Base-by-base conservation (phyloP, 352 stramenopile genomes). In the Pythium chondricola region DNA sequence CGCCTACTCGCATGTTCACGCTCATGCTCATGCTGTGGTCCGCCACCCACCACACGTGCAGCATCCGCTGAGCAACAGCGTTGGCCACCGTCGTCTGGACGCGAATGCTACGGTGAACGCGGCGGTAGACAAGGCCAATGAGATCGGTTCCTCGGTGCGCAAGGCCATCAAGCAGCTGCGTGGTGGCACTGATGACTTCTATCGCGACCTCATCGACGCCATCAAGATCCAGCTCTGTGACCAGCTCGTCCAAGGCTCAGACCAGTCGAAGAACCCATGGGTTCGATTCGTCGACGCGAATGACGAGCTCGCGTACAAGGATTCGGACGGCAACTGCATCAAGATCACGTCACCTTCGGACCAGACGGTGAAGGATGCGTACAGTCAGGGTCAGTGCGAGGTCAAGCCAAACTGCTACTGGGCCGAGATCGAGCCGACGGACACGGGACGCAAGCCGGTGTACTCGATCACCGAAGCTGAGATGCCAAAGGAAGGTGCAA, bases 331-430 rank as follows among this genome's bases (percentile, higher is more conserved):
- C 3, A 32, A 61, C 9, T 69, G 58, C 11, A 56, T 82, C 7
- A 48, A 56, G 22, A 20, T 84, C 9, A 42, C 58, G 0, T 14
- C 4, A 2, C 11, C 50, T 9, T 67, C 53, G 6, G 69, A 80
- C 41, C n/a, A 56, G 2, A 58, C 52, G 6, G 52, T 63, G 0
- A 42, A 51, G 14, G 26, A 61, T 2, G 55, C 57, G 20, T 85
- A 87, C 65, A 36, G 22, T 1, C 26, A 50, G 1, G 61, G 58
- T 0, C 29, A 51, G 0, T 88, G 74, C 35, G 71, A 88, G 46
- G 66, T 85, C 22, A 72, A 68, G 33, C 69, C 67, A 1, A 85
- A 88, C 37, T 88, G 76, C 47, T 85, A 85, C 65, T 88, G 73
- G 73, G 50, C 27, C 7, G 36, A 56, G 24, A 74, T 85, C 20